A percentile compares a stretch with the other conserved stretches of the same genome.
Evolutionary conservation across 805 yeast species (phyloP).

Genomic region (Nakazawaea ishiwadae): DNA sequence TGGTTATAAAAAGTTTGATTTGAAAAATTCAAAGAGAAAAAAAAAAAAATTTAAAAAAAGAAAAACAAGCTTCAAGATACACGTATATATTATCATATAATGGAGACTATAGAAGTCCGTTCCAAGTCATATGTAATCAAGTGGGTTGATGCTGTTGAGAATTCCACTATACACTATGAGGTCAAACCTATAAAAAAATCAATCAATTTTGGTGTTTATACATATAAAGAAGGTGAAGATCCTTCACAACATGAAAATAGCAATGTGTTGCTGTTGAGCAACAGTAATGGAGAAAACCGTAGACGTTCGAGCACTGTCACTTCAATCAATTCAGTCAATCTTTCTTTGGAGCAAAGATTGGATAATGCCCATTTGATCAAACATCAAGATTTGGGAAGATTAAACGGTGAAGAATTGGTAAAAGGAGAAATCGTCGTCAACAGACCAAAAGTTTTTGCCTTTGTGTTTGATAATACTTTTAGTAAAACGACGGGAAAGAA

Average conservation of each 20-base stretch:
- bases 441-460: slow-evolving; percentile 73
- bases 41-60: not conserved
- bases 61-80: not conserved
- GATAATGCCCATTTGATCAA: slow-evolving; percentile 45
- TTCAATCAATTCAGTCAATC: slow-evolving; percentile 7
- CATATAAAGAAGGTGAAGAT: slow-evolving; percentile 19
- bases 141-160: slow-evolving; percentile 79
- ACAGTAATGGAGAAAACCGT: slow-evolving; percentile 11
- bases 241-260: not conserved
- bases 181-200: slow-evolving; percentile 72
- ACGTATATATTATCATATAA: too few species aligned
- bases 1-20: too few species aligned
- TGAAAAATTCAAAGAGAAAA: too few species aligned
- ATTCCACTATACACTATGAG: slow-evolving; percentile 69
- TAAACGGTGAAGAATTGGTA: slow-evolving; percentile 56
- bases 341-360: slow-evolving; percentile 50
- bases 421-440: slow-evolving; percentile 58
- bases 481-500: slow-evolving; percentile 82
- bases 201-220: slow-evolving; percentile 34
- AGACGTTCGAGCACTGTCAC: slow-evolving; percentile 9
- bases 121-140: slow-evolving; percentile 85
- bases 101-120: slow-evolving; percentile 91
- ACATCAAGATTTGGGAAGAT: slow-evolving; percentile 50
- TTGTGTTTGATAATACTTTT: slow-evolving; percentile 88
- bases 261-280: slow-evolving; percentile 6